Base-by-base conservation (phyloP, 768 basidiomycete genomes). In the Pisolithus albus region DNA sequence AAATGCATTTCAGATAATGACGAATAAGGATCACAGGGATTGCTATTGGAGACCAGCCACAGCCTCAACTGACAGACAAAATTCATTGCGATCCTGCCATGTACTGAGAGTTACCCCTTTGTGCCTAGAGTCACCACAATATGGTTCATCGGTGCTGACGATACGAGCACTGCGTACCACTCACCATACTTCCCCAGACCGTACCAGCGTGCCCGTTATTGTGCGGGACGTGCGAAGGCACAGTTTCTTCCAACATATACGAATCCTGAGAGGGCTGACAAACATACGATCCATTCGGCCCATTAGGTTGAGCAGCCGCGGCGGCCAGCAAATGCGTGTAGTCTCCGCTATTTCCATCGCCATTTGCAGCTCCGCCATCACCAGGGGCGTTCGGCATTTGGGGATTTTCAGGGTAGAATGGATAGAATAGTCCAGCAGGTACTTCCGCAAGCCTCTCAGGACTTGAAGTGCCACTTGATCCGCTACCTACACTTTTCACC, bases 381-480 rank as follows among this genome's bases (percentile, higher is more conserved):
- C 47, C 60, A 23, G 56, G 16, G 26, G 49, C 40, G 26, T 60
- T 58, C 37, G 55, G 47, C 9, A 44, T 21, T 15, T 61, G 65
- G 16, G 65, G 49, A 59, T 72, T 69, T 56, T 88, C 86, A 0
- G 86, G 82, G 60, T 76, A 88, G 71, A 88, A 87, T 0, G 88
- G 88, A 59, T 86, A 91, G 69, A 91, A 90, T 41, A 88, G 65
- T 28, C 75, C 77, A 6, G 77, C 70, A 2, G 87, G 86, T 41
- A 90, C 73, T 18, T 89, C 86, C 1, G 80, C 82, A 34, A 89
- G 76, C 9, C 63, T 71, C 24, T 63, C 59, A 18, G 61, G 39
- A 21, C 60, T 59, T 26, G 64, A 58, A 28, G 52, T 56, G 11
- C 62, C 64, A 9, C 60, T 59, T 8, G 60, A 46, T 13, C 60